Base-by-base conservation (phyloP, 192 early-diverging fungal genomes). In the Entomortierella lignicola region DNA sequence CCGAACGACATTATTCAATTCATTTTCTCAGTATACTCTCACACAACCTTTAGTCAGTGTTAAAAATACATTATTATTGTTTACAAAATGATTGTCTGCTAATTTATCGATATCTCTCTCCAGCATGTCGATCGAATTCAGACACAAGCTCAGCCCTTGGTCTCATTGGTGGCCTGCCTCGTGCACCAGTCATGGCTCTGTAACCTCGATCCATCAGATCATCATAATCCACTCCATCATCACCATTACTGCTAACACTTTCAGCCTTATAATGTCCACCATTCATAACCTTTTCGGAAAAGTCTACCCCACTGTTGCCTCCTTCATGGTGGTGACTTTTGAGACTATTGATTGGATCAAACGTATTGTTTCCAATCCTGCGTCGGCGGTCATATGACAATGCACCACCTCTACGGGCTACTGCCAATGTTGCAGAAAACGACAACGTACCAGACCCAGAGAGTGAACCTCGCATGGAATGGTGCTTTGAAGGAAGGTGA, bases 121-220 rank as follows among this genome's bases (percentile, higher is more conserved):
- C 60, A 29, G 66, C 37, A 44, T 72, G 63, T 15, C 44, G 61
- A 12, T 64, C 62, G 52, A 69, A 64, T 29, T 66, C 62, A 56
- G 50, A 61, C 20, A 77, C 18, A 1, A 77, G 25, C 30, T 77
- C 61, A 4, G 31, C 31, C 7, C 66, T 51, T 42, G 60, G 55
- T 4, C 32, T 23, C 11, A 30, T 12, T 1, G 66, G 74, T 20
- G 74, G 74, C 4, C 74, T 66, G 37, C 66, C 74, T 1, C 74
- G 54, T 1, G 55, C 43, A 23, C 23, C 58, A 11, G 66, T 52
- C 66, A 64, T 63, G 29, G 43, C 21, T 43, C 66, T 62, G 23
- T 77, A 77, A 6, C 74, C 74, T 20, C 74, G 66, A 12, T 69
- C 74, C 30, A 69, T 60, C 13, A 50, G 47, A 43, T 77, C 65